Conservation (phyloP, 2,329 filamentous ascomycete species). For the Clonostachys chloroleuca region DNA sequence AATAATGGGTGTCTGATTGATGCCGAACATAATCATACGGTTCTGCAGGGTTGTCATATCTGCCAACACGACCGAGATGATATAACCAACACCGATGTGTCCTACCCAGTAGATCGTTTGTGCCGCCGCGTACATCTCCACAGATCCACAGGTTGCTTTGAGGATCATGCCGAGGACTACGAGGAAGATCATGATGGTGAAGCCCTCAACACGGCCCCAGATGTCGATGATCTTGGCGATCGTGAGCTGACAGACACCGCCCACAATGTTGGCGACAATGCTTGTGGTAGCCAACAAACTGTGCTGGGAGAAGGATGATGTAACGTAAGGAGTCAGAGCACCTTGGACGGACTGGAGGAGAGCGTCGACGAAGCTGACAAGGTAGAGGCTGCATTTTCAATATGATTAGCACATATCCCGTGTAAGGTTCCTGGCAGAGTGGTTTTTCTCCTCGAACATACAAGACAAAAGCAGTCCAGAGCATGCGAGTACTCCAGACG, state of each 20-base stretch:
- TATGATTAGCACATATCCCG: not conserved
- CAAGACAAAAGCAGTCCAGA: constrained; percentile 32
- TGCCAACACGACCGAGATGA: constrained; percentile 26
- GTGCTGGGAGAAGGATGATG: constrained; percentile 60
- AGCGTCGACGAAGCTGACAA: constrained; percentile 30
- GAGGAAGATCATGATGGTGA: constrained; percentile 31
- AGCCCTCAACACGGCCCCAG: constrained; percentile 40
- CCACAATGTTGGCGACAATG: constrained; percentile 48
- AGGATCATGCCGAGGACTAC: constrained; percentile 48
- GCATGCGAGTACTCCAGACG: constrained; percentile 27
- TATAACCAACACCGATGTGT: constrained; percentile 23
- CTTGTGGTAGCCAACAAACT: constrained; percentile 61
- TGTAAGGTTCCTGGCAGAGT: not conserved
- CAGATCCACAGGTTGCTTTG: constrained; percentile 51
- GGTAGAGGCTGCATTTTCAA: constrained; percentile 23
- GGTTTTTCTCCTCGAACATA: constrained; percentile 12
- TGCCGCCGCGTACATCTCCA: constrained; percentile 50
- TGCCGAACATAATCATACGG: constrained; percentile 29
- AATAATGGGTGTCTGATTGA: constrained; percentile 32
- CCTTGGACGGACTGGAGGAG: constrained; percentile 29
- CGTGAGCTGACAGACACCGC: constrained; percentile 28
- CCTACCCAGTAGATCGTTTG: constrained; percentile 60
- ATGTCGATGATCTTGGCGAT: constrained; percentile 45
- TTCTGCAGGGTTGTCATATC: constrained; percentile 31
- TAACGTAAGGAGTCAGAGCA: constrained; percentile 59